A percentile compares a stretch with the other conserved stretches of the same genome.
Evolutionary conservation across 257 asterid genomes (phyloP).

Genomic region (Nicotiana benthamiana): DNA sequence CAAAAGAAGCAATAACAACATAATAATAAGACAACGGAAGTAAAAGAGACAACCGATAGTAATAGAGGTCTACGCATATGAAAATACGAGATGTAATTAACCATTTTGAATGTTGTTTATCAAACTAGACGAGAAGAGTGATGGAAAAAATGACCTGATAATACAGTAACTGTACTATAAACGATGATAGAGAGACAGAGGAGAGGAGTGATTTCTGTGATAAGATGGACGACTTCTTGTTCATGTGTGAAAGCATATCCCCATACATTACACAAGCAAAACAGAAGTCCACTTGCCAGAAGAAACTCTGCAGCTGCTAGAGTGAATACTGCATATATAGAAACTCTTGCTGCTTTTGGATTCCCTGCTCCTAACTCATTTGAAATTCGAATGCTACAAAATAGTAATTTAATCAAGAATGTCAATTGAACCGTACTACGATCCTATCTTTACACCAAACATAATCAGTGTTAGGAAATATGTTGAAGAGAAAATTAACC

Average conservation of each 20-base stretch:
- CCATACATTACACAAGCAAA: constrained; percentile 30
- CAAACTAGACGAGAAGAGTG: neutral
- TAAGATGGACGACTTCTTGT: constrained; percentile 37
- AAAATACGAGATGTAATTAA: neutral
- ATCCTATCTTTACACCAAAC: no score
- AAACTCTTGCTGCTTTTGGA: constrained; percentile 39
- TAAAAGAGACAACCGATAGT: no score
- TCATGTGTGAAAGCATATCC: constrained; percentile 59
- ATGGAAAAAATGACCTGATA: constrained; percentile 36
- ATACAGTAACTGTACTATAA: constrained; percentile 49
- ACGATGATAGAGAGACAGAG: constrained; percentile 40
- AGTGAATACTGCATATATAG: constrained; percentile 29
- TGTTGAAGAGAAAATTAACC: constrained; percentile 24
- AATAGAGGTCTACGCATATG: no score
- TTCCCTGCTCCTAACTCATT: constrained; percentile 73
- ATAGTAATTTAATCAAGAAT: neutral
- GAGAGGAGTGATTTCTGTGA: constrained; percentile 49
- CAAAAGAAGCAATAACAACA: no score
- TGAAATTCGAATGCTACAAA: constrained; percentile 52
- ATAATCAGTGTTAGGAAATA: neutral
- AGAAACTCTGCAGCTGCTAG: constrained; percentile 39
- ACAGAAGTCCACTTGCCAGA: constrained; percentile 27
- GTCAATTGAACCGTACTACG: neutral
- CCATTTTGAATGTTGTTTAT: neutral
- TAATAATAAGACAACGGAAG: no score